Percentiles rank a stretch among this genome's conserved stretches.
Conservation (phyloP, 1,284 basidiomycete genomes). For the Rhizopogon hawkerae region DNA sequence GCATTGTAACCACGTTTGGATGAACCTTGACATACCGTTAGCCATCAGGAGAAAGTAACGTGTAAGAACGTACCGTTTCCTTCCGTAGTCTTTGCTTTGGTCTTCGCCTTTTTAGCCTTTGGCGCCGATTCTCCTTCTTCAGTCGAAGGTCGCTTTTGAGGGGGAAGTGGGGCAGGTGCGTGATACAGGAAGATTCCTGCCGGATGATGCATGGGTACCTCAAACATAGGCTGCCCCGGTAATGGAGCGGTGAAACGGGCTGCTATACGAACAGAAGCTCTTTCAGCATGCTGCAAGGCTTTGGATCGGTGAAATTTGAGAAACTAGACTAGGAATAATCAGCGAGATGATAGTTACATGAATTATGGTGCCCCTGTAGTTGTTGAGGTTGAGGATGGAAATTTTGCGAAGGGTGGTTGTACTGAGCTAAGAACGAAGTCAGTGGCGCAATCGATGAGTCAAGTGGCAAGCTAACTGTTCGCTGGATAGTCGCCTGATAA, state of each 20-base stretch:
- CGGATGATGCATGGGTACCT: constrained; percentile 27
- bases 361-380: constrained; percentile 21
- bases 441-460: constrained; percentile 10
- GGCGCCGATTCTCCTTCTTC: constrained; percentile 30
- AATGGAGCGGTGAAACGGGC: constrained; percentile 37
- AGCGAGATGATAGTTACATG: constrained; percentile 26
- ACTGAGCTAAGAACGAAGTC: constrained; percentile 22
- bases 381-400: constrained; percentile 21
- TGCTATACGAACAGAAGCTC: constrained; percentile 48
- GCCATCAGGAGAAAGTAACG: constrained; percentile 13
- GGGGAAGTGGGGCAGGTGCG: constrained; percentile 23
- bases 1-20: constrained; percentile 57
- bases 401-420: constrained; percentile 22
- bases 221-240: constrained; percentile 28
- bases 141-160: constrained; percentile 30
- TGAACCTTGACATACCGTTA: constrained; percentile 24
- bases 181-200: constrained; percentile 24
- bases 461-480: constrained; percentile 20
- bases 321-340: constrained; percentile 9
- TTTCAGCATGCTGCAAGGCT: constrained; percentile 44
- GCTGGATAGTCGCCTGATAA: constrained; percentile 23
- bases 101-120: constrained; percentile 36
- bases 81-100: constrained; percentile 29
- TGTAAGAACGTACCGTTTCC: constrained; percentile 24
- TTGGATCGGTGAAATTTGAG: constrained; percentile 17